A percentile compares a stretch with the other conserved stretches of the same genome.
phyloP scores from a whole-genome alignment of 1,284 basidiomycete genomes.

The Entoloma clypeatum region DNA sequence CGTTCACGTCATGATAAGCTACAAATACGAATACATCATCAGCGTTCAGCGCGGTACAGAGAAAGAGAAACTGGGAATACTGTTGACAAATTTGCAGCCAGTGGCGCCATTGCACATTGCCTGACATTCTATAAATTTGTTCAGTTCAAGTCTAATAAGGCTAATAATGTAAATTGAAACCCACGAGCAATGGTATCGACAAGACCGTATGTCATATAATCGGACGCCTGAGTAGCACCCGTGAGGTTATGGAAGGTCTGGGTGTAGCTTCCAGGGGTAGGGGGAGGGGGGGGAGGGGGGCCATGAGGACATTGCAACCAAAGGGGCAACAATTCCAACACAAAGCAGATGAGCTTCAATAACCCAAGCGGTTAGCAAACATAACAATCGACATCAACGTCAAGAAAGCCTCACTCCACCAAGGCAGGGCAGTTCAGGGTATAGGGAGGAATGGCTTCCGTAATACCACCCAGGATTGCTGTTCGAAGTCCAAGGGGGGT shows the following conservation, averaged over 20 bases:
- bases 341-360: slow-evolving; percentile 33
- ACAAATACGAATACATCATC: slow-evolving; percentile 2
- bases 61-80: slow-evolving; percentile 29
- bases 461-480: slow-evolving; percentile 41
- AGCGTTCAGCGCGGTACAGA: not conserved
- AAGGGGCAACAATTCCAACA: slow-evolving; percentile 31
- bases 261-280: slow-evolving; percentile 31
- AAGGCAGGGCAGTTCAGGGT: slow-evolving; percentile 30
- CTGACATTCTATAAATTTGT: slow-evolving; percentile 32
- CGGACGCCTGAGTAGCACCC: slow-evolving; percentile 39
- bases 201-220: slow-evolving; percentile 41
- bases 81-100: slow-evolving; percentile 41
- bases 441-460: slow-evolving; percentile 27
- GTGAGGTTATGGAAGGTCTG: slow-evolving; percentile 37
- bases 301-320: slow-evolving; percentile 35
- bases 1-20: slow-evolving; percentile 45
- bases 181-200: slow-evolving; percentile 41
- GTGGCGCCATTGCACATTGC: slow-evolving; percentile 39
- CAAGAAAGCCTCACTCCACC: slow-evolving; percentile 21
- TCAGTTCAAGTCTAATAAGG: not conserved
- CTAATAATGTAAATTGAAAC: slow-evolving; percentile 6
- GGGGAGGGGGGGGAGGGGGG: slow-evolving; percentile 20
- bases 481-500: slow-evolving; percentile 32
- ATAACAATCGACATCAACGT: not conserved
- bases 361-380: not conserved